Evolutionary conservation across 305 asterid genomes (phyloP), one percentile per base, ranked within the genome.

Genomic region (Fraxinus latifolia): DNA sequence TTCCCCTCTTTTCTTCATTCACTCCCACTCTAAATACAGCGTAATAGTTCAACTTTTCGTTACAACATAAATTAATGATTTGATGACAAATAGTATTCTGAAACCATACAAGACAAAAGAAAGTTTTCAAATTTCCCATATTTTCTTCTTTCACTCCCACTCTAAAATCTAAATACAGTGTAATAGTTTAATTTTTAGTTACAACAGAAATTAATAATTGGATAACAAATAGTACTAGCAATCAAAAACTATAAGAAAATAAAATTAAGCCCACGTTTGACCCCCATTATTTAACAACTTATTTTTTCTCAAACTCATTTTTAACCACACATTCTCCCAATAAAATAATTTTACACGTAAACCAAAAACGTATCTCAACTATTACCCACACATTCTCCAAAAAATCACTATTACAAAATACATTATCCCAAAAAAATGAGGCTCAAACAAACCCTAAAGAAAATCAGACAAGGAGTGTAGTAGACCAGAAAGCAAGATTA

Each of bases 31-130:
- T 55, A 74, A 71, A 67, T 58, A 78, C 36, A 32, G 80, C 19
- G 42, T 37, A 83, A 50, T 71, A 58, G 84, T 53, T 73, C 60
- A 79, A 73, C 37, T 25, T 60, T 60, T 25, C 25, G 14, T 60
- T 5, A 21, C 31, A 60, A 60, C 12, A 17, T 11, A 60, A 60
- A 60, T 60, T 60, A 60, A 21, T 60, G 70, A 60, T 7, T 21
- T 25, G 31, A 21, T 6, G 12, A 42, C 53, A 14, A 37, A 1
- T 37, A 11, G 53, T 25, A 3, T 14, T 8, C 12, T 67, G 74
- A 19, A 58, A 58, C 68, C 29, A 19, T 58, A 58, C 68, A 58
- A 58, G 68, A 58, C 12, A 19, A 58, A 58, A 58, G 3, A 58
- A 58, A 58, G 71, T 65, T 19, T 14, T 27, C 27, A 50, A 29